phyloP scores from a whole-genome alignment of 805 yeast genomes.

The Cyberlindnera suaveolens region DNA sequence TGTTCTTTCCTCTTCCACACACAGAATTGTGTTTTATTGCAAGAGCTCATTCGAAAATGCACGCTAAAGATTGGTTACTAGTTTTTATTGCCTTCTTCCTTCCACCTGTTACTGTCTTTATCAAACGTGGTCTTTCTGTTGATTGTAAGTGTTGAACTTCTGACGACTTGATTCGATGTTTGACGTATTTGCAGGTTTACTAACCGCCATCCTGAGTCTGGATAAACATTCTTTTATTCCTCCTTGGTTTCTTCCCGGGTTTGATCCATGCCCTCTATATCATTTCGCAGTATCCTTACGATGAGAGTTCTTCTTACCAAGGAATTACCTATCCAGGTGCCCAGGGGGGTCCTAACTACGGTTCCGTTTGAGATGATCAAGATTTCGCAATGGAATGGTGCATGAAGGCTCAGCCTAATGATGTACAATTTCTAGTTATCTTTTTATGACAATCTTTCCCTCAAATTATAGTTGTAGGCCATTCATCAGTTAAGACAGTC shows the following conservation, averaged over 20 bases:
- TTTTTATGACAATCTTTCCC: too few relatives aligned
- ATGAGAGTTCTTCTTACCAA: constrained; percentile 18
- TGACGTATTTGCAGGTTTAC: neutral
- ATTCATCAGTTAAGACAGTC: too few relatives aligned
- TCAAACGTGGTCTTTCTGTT: constrained; percentile 58
- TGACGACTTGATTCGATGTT: neutral
- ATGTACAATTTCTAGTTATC: too few relatives aligned
- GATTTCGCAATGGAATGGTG: neutral
- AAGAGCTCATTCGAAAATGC: constrained; percentile 18
- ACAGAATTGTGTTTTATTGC: too few relatives aligned
- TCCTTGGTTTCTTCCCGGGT: constrained; percentile 67
- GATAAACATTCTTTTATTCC: constrained; percentile 54
- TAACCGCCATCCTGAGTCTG: constrained; percentile 25
- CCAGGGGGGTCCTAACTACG: constrained; percentile 14
- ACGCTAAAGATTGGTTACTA: constrained; percentile 51
- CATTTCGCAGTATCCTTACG: constrained; percentile 48
- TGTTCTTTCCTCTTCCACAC: neutral
- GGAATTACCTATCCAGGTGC: constrained; percentile 14
- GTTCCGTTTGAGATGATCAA: constrained; percentile 13
- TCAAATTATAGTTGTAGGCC: too few relatives aligned
- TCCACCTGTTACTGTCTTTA: constrained; percentile 67
- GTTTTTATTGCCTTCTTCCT: constrained; percentile 62
- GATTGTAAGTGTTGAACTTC: constrained; percentile 33
- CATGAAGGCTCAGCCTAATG: too few relatives aligned
- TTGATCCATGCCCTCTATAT: constrained; percentile 63